These are phyloP conservation scores for Dactylella cylindrospora DNA, from an alignment of 2,329 filamentous ascomycete genomes.

Conservation along the genomic window DNA sequence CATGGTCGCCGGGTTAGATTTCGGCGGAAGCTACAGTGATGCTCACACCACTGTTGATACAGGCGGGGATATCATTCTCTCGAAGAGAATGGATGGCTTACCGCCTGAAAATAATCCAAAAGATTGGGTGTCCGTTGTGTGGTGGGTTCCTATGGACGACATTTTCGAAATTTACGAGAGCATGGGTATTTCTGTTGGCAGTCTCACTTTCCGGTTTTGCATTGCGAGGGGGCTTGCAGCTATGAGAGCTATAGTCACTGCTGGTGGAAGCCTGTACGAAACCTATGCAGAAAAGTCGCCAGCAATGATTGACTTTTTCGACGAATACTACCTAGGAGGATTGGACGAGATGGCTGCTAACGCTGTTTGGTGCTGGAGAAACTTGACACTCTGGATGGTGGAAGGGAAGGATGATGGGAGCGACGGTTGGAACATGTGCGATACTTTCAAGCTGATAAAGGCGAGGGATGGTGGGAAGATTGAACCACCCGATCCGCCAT, in stretches of 20 bases:
- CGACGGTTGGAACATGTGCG: slow-evolving; percentile 47
- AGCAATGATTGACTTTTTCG: slow-evolving; percentile 46
- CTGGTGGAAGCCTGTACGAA: slow-evolving; percentile 44
- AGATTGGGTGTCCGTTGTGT: slow-evolving; percentile 45
- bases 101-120: slow-evolving; percentile 22
- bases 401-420: slow-evolving; percentile 43
- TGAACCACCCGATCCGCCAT: slow-evolving; percentile 22
- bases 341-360: slow-evolving; percentile 48
- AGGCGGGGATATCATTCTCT: slow-evolving; percentile 46
- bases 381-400: slow-evolving; percentile 47
- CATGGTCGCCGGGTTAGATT: slow-evolving; percentile 46
- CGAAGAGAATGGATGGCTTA: slow-evolving; percentile 44
- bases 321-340: slow-evolving; percentile 48
- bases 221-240: slow-evolving; percentile 47
- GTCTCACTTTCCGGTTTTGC: slow-evolving; percentile 46
- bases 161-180: slow-evolving; percentile 46
- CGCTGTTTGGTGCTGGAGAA: slow-evolving; percentile 48
- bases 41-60: slow-evolving; percentile 47
- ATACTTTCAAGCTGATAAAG: slow-evolving; percentile 47
- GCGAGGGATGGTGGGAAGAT: slow-evolving; percentile 35
- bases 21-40: slow-evolving; percentile 40
- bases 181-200: slow-evolving; percentile 44
- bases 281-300: slow-evolving; percentile 45
- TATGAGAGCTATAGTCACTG: slow-evolving; percentile 44
- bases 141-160: slow-evolving; percentile 46